Evolutionary conservation across 2,329 filamentous ascomycete species (phyloP), one percentile per base, ranked within the genome.

Genomic region (Paraconiothyrium brasiliense): DNA sequence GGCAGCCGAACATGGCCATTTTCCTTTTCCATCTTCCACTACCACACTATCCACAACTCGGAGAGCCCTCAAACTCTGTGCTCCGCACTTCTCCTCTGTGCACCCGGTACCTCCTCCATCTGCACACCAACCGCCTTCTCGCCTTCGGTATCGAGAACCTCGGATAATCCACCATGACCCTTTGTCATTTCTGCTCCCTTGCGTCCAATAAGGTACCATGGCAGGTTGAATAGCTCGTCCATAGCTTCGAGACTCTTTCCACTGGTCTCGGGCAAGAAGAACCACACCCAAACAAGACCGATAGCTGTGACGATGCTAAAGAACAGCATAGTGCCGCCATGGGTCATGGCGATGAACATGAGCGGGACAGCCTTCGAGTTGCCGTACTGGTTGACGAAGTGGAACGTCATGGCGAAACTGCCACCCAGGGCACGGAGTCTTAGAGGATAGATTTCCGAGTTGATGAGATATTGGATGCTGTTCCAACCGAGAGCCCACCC

Each of bases 381-480:
- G 30, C 90, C 91, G 73, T 92, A 93, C 77, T 93, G 90, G 77
- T 92, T 92, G 62, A 86, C 89, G 72, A 93, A 93, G 77, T 94
- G 91, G 61, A 93, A 85, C 0, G 88, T 91, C 91, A 93, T 93
- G 50, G 89, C 87, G 72, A 91, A 84, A 0, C 87, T 90, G 0
- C 89, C 90, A 22, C 89, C 87, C 10, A 93, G 79, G 4, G 90
- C 90, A 58, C 91, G 87, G 54, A 94, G 88, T 3, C 90, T 86
- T 10, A 93, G 84, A 0, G 91, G 90, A 80, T 92, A 94, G 63
- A 94, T 84, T 73, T 94, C 91, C 1, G 90, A 89, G 14, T 90
- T 92, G 59, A 94, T 85, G 4, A 94, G 84, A 74, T 93, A 94
- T 78, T 93, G 91, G 83, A 92, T 90, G 0, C 84, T 87, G 79